These are phyloP conservation scores for Clavispora santaluciae DNA, from an alignment of 805 yeast species.

Conservation along the genomic window DNA sequence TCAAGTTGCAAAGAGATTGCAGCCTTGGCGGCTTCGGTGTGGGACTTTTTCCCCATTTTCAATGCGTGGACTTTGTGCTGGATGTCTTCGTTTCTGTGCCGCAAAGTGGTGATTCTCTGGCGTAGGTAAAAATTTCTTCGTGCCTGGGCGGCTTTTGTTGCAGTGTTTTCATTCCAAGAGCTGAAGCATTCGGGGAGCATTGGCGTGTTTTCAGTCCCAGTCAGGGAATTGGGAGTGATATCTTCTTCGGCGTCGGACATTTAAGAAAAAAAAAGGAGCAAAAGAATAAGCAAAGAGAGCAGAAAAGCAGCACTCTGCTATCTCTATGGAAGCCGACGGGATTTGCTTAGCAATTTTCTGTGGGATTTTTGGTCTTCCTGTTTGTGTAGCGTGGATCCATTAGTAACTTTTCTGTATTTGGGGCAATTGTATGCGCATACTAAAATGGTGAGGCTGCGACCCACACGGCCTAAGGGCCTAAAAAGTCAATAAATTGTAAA, in stretches of 20 bases:
- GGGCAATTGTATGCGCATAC: background rate
- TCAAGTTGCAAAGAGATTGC: background rate
- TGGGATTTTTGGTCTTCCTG: background rate
- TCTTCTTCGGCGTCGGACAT: background rate
- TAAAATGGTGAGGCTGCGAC: background rate
- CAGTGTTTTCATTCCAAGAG: background rate
- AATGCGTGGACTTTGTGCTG: background rate
- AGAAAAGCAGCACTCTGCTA: background rate
- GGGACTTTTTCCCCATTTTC: background rate
- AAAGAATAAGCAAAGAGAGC: background rate
- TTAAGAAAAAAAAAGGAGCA: background rate
- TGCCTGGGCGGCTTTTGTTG: background rate
- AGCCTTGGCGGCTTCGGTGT: background rate
- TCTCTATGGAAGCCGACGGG: background rate
- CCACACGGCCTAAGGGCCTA: too few relatives aligned
- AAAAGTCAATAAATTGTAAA: too few relatives aligned
- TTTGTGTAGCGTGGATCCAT: background rate
- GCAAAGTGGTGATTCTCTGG: background rate
- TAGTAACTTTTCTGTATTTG: background rate
- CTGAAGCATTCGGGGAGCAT: background rate
- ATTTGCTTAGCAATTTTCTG: background rate
- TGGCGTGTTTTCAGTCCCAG: background rate
- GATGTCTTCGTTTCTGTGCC: conserved; percentile 1
- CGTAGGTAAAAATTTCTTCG: background rate
- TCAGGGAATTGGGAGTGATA: background rate